phyloP scores from a whole-genome alignment of 1,284 basidiomycete genomes.

The Pseudozyma sp. region DNA sequence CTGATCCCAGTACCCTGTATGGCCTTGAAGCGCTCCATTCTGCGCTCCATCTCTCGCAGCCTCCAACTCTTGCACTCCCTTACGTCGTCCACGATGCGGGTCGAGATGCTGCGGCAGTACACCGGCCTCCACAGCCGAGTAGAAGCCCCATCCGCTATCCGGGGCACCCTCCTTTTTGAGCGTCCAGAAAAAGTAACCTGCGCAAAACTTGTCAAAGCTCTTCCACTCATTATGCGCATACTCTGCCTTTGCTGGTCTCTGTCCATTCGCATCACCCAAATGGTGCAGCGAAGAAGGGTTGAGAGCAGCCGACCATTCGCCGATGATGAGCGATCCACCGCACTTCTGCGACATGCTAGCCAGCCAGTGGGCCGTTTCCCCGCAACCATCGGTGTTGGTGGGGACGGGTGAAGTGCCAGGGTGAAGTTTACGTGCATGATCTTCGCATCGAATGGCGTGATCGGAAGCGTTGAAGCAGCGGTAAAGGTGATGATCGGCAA shows the following conservation, averaged over 20 bases:
- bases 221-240: slow-evolving; percentile 76
- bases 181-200: slow-evolving; percentile 90
- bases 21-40: slow-evolving; percentile 24
- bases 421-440: slow-evolving; percentile 71
- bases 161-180: slow-evolving; percentile 79
- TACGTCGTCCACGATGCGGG: slow-evolving; percentile 35
- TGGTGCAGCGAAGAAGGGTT: slow-evolving; percentile 75
- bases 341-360: slow-evolving; percentile 62
- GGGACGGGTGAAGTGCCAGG: slow-evolving; percentile 39
- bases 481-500: slow-evolving; percentile 87
- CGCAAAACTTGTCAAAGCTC: slow-evolving; percentile 77
- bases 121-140: slow-evolving; percentile 77
- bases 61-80: slow-evolving; percentile 30
- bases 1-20: slow-evolving; percentile 39
- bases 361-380: slow-evolving; percentile 50
- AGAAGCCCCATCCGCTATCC: slow-evolving; percentile 82
- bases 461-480: slow-evolving; percentile 81
- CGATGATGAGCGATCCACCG: slow-evolving; percentile 77
- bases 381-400: slow-evolving; percentile 30
- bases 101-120: slow-evolving; percentile 73
- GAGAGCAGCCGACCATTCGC: slow-evolving; percentile 84
- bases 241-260: slow-evolving; percentile 72
- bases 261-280: slow-evolving; percentile 68
- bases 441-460: slow-evolving; percentile 73
- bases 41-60: slow-evolving; percentile 27